Percentiles rank a stretch among this genome's conserved stretches.
Evolutionary conservation across 2,329 filamentous ascomycete genomes (phyloP).

Genomic region (Aspergillus sp.): DNA sequence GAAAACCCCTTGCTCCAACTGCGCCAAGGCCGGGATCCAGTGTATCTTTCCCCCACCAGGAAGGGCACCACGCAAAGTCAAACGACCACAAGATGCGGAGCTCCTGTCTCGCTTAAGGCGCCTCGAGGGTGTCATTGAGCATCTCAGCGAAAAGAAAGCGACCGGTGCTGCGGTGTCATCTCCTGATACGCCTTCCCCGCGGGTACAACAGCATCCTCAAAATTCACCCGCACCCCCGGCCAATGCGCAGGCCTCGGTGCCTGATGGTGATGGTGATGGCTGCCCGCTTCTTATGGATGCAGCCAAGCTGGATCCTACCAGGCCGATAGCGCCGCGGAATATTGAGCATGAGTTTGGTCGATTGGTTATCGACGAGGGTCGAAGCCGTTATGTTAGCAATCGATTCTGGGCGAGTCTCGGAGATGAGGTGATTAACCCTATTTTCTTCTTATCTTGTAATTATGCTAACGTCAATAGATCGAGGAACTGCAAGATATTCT

Average conservation of each 20-base stretch:
- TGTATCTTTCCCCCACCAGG: constrained; percentile 65
- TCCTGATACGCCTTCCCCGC: constrained; percentile 9
- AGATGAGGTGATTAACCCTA: constrained; percentile 52
- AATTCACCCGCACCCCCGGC: neutral
- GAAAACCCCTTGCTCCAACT: constrained; percentile 51
- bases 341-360: constrained; percentile 55
- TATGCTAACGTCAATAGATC: constrained; percentile 43
- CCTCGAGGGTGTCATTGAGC: constrained; percentile 63
- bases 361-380: constrained; percentile 60
- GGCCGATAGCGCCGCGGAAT: constrained; percentile 21
- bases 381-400: constrained; percentile 63
- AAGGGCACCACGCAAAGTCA: constrained; percentile 59
- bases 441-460: neutral
- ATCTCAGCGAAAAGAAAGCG: constrained; percentile 52
- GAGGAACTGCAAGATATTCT: constrained; percentile 64
- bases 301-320: constrained; percentile 22
- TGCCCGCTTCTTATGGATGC: constrained; percentile 15
- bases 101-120: constrained; percentile 59
- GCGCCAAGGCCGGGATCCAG: constrained; percentile 54
- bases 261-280: constrained; percentile 2
- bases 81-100: constrained; percentile 61
- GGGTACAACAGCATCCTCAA: constrained; percentile 13
- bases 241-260: neutral
- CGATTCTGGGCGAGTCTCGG: constrained; percentile 63
- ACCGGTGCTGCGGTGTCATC: constrained; percentile 18